Percentiles rank a stretch among this genome's conserved stretches.
These are phyloP conservation scores for Penicillium herquei DNA, from an alignment of 495 filamentous ascomycete species.

Conservation along the genomic window DNA sequence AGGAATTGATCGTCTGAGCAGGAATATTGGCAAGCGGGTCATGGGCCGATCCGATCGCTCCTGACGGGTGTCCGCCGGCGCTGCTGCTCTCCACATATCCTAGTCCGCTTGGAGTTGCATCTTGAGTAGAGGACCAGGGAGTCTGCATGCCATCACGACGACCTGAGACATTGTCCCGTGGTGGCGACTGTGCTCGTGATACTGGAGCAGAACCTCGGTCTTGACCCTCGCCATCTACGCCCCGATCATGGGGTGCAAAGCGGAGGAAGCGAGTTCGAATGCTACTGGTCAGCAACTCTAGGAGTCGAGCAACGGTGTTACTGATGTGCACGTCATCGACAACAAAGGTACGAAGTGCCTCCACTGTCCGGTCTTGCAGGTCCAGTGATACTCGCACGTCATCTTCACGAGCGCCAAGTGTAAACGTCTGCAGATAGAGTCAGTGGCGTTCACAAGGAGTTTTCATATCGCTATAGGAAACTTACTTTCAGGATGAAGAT, in stretches of 20 bases:
- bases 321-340: slow-evolving; percentile 97
- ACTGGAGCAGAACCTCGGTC: slow-evolving; percentile 36
- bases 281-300: slow-evolving; percentile 74
- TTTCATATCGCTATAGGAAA: not conserved
- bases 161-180: slow-evolving; percentile 26
- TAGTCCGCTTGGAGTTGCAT: slow-evolving; percentile 24
- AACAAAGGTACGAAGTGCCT: slow-evolving; percentile 77
- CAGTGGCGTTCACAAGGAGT: not conserved
- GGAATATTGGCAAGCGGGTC: slow-evolving; percentile 48
- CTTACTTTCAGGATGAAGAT: slow-evolving; percentile 84
- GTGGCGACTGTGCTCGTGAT: slow-evolving; percentile 38
- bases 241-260: slow-evolving; percentile 46
- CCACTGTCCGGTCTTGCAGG: slow-evolving; percentile 76
- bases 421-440: slow-evolving; percentile 67
- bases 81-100: slow-evolving; percentile 34
- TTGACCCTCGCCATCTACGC: slow-evolving; percentile 37
- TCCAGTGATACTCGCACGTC: slow-evolving; percentile 80
- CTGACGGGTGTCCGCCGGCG: slow-evolving; percentile 17
- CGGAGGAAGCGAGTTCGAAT: slow-evolving; percentile 73
- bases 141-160: slow-evolving; percentile 34
- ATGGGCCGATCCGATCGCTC: slow-evolving; percentile 31
- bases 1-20: slow-evolving; percentile 48
- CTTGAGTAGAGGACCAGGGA: slow-evolving; percentile 33
- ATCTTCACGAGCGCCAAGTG: slow-evolving; percentile 83
- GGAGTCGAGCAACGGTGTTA: slow-evolving; percentile 86